Conservation (phyloP, 2,329 filamentous ascomycete genomes). For the Neonectria magnoliae region DNA sequence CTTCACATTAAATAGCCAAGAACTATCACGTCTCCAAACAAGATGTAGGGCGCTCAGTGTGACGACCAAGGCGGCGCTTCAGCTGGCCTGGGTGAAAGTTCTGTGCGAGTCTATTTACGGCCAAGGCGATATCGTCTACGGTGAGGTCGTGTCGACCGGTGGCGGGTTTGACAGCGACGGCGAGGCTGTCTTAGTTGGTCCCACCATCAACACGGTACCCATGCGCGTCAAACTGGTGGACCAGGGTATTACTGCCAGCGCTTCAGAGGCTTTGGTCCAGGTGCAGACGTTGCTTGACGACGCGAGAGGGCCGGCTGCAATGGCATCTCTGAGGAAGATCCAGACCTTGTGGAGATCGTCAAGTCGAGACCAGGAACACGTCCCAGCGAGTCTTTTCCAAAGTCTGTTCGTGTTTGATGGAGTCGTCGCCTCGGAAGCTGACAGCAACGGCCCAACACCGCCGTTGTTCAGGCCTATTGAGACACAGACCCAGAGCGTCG, state of each 20-base stretch:
- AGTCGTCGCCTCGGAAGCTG: conserved; percentile 3
- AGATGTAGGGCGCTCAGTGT: conserved; percentile 28
- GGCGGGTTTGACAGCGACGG: not conserved
- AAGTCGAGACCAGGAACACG: conserved; percentile 7
- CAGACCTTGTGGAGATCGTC: conserved; percentile 38
- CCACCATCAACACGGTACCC: not conserved
- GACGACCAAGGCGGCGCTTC: conserved; percentile 29
- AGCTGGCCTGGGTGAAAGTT: conserved; percentile 37
- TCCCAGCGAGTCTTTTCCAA: conserved; percentile 32
- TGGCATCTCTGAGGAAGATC: conserved; percentile 35
- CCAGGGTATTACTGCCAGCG: not conserved
- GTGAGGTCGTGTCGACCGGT: conserved; percentile 30
- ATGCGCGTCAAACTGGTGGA: not conserved
- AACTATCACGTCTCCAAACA: conserved; percentile 20
- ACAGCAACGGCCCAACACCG: not conserved
- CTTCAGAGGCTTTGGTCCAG: not conserved
- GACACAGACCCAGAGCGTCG: not conserved
- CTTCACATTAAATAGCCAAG: not conserved
- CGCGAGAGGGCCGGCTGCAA: conserved; percentile 23
- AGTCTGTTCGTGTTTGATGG: conserved; percentile 42
- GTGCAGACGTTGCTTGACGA: conserved; percentile 31
- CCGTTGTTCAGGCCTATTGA: not conserved
- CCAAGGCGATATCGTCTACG: conserved; percentile 34
- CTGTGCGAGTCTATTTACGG: conserved; percentile 35
- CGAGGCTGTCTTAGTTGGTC: not conserved